Evolutionary conservation across 1,284 basidiomycete species (phyloP), one percentile per base, ranked within the genome.

Genomic region (Pisolithus thermaeus): DNA sequence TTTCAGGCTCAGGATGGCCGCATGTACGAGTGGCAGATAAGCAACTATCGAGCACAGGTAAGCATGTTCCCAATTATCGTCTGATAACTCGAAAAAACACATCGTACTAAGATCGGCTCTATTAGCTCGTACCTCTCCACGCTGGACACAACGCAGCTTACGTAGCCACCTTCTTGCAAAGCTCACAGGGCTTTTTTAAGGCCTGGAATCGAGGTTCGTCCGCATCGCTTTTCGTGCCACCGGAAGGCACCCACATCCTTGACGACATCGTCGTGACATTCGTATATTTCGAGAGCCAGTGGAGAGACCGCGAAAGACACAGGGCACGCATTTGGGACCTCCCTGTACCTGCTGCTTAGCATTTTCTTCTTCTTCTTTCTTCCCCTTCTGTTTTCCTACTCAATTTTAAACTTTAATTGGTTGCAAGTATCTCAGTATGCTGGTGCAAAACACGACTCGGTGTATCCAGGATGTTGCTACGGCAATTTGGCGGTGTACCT

Each of bases 221-320:
- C 3, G 58, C 65, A 2, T 59, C 62, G 11, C 55, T 70, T 3
- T 58, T 59, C 23, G 39, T 71, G 22, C 53, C 64, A 11, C 64
- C 61, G 8, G 61, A 66, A 23, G 70, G 63, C 12, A 45, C 52
- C 4, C 55, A 50, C 25, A 67, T 70, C 36, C 54, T 69, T 12
- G 69, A 71, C 49, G 69, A 69, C 32, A 67, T 69, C 37, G 22
- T 69, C 20, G 60, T 71, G 51, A 69, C 70, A 0, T 69, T 71
- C 36, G 55, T 69, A 18, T 71, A 70, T 45, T 69, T 70, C 32
- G 61, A 64, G 45, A 48, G 55, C 22, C 66, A 56, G 47, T 66
- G 64, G 64, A 53, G 54, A 1, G 63, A 65, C n/a, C 59, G 47
- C 32, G 66, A 69, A 39, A 39, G 45, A 14, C 7, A 6, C 36